Evolutionary conservation across 129 eudicot species (phyloP).

Genomic region (Ambrosia artemisiifolia): DNA sequence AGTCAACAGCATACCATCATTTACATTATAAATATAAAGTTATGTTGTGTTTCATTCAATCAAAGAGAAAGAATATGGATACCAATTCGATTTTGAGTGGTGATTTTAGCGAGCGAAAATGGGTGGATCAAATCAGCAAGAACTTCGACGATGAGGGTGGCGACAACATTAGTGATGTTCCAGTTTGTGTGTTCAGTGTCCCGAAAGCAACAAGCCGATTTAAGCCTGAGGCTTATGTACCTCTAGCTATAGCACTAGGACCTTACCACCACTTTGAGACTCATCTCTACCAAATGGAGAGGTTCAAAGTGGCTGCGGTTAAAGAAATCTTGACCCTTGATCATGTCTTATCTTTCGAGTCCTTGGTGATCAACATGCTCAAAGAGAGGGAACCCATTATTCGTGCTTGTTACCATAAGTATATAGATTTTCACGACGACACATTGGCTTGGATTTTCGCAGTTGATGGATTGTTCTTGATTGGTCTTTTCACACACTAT

Average conservation of each 20-base stretch:
- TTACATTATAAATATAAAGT: constrained; percentile 12
- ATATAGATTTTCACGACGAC: constrained; percentile 30
- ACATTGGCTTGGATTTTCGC: constrained; percentile 44
- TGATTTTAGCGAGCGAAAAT: constrained; percentile 34
- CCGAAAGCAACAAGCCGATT: constrained; percentile 21
- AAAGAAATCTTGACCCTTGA: constrained; percentile 15
- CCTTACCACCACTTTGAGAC: constrained; percentile 46
- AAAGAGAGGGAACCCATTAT: constrained; percentile 21
- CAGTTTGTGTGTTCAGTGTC: constrained; percentile 32
- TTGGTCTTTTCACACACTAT: constrained; percentile 24
- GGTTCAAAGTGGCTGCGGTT: constrained; percentile 37
- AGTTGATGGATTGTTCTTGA: constrained; percentile 45
- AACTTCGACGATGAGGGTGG: constrained; percentile 19
- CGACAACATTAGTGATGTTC: constrained; percentile 12
- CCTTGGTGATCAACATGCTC: constrained; percentile 15
- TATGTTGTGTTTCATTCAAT: neutral
- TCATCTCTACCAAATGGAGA: constrained; percentile 40
- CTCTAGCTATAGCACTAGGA: constrained; percentile 39
- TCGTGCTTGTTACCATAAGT: constrained; percentile 38
- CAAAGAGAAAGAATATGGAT: neutral
- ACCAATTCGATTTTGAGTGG: constrained; percentile 27
- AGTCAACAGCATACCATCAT: constrained; percentile 3
- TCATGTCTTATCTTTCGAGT: constrained; percentile 7
- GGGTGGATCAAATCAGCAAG: constrained; percentile 37
- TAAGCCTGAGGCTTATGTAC: constrained; percentile 51